Percentiles rank a stretch among this genome's conserved stretches.
Evolutionary conservation across 2,329 filamentous ascomycete genomes (phyloP).

Genomic region (Penicillium sp.): DNA sequence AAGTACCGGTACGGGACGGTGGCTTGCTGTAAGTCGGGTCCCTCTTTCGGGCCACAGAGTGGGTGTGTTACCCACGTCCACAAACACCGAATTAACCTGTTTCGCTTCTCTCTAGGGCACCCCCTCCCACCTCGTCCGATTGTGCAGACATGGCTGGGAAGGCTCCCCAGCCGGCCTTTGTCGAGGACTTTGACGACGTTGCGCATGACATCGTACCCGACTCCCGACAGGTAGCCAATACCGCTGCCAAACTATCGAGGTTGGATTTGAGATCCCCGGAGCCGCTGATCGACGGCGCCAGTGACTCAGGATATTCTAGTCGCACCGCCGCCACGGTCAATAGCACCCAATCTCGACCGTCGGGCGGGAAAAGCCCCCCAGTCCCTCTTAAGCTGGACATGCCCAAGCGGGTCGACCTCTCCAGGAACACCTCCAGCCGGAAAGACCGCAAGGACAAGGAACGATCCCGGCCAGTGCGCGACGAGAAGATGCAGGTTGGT

Average conservation of each 20-base stretch:
- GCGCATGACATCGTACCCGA: constrained; percentile 40
- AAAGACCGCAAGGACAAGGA: constrained; percentile 32
- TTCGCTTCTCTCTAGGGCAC: constrained; percentile 24
- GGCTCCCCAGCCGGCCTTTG: constrained; percentile 40
- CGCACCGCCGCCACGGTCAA: constrained; percentile 50
- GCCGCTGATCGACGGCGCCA: constrained; percentile 46
- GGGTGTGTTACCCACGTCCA: constrained; percentile 16
- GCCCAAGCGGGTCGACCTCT: constrained; percentile 27
- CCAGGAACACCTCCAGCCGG: constrained; percentile 27
- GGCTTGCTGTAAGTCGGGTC: constrained; percentile 20
- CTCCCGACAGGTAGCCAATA: constrained; percentile 39
- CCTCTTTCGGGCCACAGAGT: constrained; percentile 9
- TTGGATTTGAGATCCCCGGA: constrained; percentile 36
- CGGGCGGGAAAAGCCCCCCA: constrained; percentile 35
- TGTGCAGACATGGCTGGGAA: constrained; percentile 36
- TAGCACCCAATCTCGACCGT: constrained; percentile 48
- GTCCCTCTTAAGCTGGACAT: constrained; percentile 36
- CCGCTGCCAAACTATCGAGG: constrained; percentile 46
- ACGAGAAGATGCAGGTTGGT: constrained; percentile 35
- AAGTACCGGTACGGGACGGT: constrained; percentile 4
- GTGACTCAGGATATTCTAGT: constrained; percentile 60
- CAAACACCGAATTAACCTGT: constrained; percentile 21
- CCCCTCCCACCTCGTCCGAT: constrained; percentile 22
- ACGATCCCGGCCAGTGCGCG: constrained; percentile 24
- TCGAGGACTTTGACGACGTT: constrained; percentile 48